A percentile compares a stretch with the other conserved stretches of the same genome.
These are phyloP conservation scores for Trypanosomatidae sp. DNA, from an alignment of 208 protist genomes.

Conservation along the genomic window DNA sequence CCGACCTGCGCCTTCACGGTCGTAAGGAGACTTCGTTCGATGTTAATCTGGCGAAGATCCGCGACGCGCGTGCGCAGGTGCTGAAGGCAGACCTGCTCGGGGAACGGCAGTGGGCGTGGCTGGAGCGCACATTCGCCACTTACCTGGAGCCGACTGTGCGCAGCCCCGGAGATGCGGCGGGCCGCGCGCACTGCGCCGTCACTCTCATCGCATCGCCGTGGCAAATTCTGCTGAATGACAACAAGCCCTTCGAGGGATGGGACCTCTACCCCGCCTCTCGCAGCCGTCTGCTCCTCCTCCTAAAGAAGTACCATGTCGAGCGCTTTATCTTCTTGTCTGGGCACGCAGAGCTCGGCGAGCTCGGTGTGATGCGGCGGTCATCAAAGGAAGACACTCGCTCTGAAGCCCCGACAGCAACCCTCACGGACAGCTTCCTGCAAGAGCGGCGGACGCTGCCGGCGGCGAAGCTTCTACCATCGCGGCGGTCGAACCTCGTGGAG, in stretches of 20 bases:
- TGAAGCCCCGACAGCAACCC: constrained; percentile 12
- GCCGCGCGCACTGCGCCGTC: constrained; percentile 43
- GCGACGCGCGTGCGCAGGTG: constrained; percentile 8
- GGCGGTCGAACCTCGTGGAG: constrained; percentile 42
- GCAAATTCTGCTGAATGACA: constrained; percentile 78
- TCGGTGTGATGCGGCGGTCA: constrained; percentile 36
- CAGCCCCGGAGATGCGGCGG: constrained; percentile 22
- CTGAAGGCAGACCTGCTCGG: constrained; percentile 67
- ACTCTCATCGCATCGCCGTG: constrained; percentile 66
- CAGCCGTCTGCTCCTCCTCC: constrained; percentile 47
- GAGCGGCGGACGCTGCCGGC: constrained; percentile 11
- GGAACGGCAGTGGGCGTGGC: constrained; percentile 78
- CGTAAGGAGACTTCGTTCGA: not conserved
- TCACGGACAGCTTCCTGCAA: constrained; percentile 16
- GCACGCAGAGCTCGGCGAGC: constrained; percentile 73
- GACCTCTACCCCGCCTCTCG: constrained; percentile 57
- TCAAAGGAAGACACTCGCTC: constrained; percentile 16
- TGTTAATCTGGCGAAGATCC: constrained; percentile 7
- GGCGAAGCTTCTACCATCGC: constrained; percentile 18
- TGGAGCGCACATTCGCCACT: constrained; percentile 47
- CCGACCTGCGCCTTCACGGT: constrained; percentile 11
- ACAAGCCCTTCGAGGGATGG: constrained; percentile 74
- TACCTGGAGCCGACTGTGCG: constrained; percentile 15
- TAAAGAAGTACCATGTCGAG: constrained; percentile 39
- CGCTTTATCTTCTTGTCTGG: constrained; percentile 78